Evolutionary conservation across 345 rosid species (phyloP).

Genomic region (Pistacia integerrima): DNA sequence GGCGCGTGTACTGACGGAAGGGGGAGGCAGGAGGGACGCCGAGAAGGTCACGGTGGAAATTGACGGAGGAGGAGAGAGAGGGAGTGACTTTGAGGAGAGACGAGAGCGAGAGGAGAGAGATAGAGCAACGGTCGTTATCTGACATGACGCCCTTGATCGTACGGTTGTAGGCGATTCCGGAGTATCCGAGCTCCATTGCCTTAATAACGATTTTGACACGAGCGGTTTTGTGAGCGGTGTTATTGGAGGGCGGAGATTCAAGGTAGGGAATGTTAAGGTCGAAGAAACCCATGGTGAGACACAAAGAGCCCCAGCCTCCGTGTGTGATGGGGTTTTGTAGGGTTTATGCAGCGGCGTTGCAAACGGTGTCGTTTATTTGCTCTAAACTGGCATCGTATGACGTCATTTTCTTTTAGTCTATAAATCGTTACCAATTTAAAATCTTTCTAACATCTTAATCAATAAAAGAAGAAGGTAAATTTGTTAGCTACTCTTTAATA

Average conservation of each 20-base stretch:
- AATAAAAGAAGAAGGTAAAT: too few relatives aligned
- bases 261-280: constrained; percentile 69
- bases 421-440: too few relatives aligned
- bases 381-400: too few relatives aligned
- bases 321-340: not conserved
- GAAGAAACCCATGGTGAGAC: constrained; percentile 63
- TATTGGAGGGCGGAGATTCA: constrained; percentile 31
- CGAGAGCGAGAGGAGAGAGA: constrained; percentile 60
- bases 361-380: too few relatives aligned
- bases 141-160: constrained; percentile 59
- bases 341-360: not conserved
- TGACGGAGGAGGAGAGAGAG: constrained; percentile 60
- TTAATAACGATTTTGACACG: constrained; percentile 59
- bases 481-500: too few relatives aligned
- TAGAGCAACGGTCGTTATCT: constrained; percentile 60
- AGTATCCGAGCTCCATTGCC: constrained; percentile 82
- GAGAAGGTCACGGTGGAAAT: constrained; percentile 76
- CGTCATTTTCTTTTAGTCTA: too few relatives aligned
- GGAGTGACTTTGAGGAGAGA: constrained; percentile 64
- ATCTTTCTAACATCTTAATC: too few relatives aligned
- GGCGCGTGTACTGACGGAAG: constrained; percentile 89
- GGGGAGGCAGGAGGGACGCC: constrained; percentile 60
- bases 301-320: not conserved
- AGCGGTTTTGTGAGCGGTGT: constrained; percentile 30
- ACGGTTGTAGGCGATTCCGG: constrained; percentile 64